Conservation (phyloP, 495 filamentous ascomycete genomes). For the Echria macrotheca region DNA sequence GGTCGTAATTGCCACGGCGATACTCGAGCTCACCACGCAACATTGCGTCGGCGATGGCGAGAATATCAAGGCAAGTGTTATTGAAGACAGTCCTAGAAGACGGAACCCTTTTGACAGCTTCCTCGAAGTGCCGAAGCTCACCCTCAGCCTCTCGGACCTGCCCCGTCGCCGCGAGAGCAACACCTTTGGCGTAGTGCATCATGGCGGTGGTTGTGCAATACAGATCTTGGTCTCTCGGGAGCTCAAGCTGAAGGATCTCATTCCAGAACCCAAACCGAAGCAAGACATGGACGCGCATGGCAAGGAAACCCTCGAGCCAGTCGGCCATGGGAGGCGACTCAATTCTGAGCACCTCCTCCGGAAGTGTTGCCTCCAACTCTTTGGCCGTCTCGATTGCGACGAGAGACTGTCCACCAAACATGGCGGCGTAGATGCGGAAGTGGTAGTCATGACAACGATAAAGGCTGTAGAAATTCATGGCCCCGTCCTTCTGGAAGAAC, state of each 20-base stretch:
- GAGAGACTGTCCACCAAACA: constrained; percentile 57
- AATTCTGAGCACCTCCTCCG: constrained; percentile 55
- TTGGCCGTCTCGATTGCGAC: constrained; percentile 51
- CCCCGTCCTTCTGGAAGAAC: constrained; percentile 46
- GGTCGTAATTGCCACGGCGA: constrained; percentile 48
- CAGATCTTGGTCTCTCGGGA: constrained; percentile 47
- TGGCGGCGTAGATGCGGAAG: constrained; percentile 64
- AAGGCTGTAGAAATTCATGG: constrained; percentile 61
- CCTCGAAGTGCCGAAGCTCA: constrained; percentile 40
- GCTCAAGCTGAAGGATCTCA: constrained; percentile 44
- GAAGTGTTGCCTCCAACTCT: constrained; percentile 48
- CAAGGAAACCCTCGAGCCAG: constrained; percentile 62
- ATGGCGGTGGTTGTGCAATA: constrained; percentile 62
- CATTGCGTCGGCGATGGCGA: constrained; percentile 56
- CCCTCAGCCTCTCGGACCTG: constrained; percentile 42
- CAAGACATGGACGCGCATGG: constrained; percentile 57
- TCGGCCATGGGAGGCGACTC: constrained; percentile 65
- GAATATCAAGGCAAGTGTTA: constrained; percentile 56
- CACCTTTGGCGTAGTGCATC: constrained; percentile 58
- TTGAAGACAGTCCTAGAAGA: constrained; percentile 57
- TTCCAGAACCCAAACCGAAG: constrained; percentile 64
- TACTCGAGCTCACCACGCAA: constrained; percentile 66
- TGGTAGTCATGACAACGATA: constrained; percentile 64
- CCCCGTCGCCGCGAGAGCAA: constrained; percentile 54
- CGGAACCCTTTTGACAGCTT: constrained; percentile 43